Conservation (phyloP, 1,284 basidiomycete species). For the Neonothopanus nambi region DNA sequence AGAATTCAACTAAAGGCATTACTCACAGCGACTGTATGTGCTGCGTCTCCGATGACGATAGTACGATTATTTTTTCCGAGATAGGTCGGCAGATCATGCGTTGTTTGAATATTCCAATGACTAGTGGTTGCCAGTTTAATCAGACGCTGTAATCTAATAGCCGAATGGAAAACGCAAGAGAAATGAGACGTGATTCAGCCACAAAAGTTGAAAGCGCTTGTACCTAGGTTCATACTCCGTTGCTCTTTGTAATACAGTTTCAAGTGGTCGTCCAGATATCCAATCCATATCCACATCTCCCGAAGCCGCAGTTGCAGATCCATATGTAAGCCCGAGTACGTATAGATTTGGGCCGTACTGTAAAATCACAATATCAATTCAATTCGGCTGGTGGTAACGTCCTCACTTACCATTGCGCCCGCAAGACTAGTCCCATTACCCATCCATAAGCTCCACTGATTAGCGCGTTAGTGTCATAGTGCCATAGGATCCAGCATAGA, state of each 20-base stretch:
- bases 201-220: too few species aligned
- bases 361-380: background rate
- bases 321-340: slow-evolving; percentile 1
- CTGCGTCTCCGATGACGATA: slow-evolving; percentile 22
- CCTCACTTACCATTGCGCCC: slow-evolving; percentile 4
- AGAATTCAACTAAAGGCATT: too few species aligned
- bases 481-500: too few species aligned
- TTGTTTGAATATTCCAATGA: slow-evolving; percentile 17
- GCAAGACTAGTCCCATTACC: slow-evolving; percentile 4
- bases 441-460: slow-evolving; percentile 11
- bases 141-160: slow-evolving; percentile 10
- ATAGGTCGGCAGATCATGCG: slow-evolving; percentile 10
- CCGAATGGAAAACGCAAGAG: background rate
- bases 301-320: background rate
- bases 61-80: slow-evolving; percentile 3
- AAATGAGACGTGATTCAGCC: too few species aligned
- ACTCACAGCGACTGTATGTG: slow-evolving; percentile 19
- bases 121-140: slow-evolving; percentile 1
- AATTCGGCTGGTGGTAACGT: background rate
- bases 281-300: background rate
- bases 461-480: too few species aligned
- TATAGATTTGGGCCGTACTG: slow-evolving; percentile 7
- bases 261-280: background rate
- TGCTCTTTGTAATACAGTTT: background rate
- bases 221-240: slow-evolving; percentile 1